A percentile compares a stretch with the other conserved stretches of the same genome.
Evolutionary conservation across 2,329 filamentous ascomycete genomes (phyloP).

Genomic region (Alternaria brassicae): DNA sequence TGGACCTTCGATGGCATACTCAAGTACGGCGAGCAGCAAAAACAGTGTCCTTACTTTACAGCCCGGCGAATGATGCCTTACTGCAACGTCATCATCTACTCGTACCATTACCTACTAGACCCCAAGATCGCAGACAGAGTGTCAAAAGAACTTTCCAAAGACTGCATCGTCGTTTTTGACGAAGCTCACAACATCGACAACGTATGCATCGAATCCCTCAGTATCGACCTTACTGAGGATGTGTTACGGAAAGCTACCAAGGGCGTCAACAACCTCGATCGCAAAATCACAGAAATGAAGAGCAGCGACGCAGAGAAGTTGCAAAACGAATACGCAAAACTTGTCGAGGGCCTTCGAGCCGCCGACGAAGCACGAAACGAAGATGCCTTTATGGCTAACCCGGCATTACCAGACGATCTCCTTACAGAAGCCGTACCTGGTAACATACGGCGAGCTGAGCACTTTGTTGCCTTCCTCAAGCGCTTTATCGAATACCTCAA

Average conservation of each 20-base stretch:
- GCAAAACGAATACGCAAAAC: slow-evolving; percentile 92
- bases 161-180: slow-evolving; percentile 98
- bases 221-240: slow-evolving; percentile 95
- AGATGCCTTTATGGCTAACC: slow-evolving; percentile 97
- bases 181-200: slow-evolving; percentile 99
- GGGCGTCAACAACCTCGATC: slow-evolving; percentile 88
- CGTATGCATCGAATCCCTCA: slow-evolving; percentile 96
- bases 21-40: slow-evolving; percentile 90
- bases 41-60: slow-evolving; percentile 98
- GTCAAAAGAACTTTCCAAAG: slow-evolving; percentile 93
- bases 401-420: slow-evolving; percentile 89
- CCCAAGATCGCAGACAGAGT: slow-evolving; percentile 97
- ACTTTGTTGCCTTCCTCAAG: slow-evolving; percentile 94
- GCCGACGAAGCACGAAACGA: slow-evolving; percentile 90
- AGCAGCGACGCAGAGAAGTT: slow-evolving; percentile 93
- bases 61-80: slow-evolving; percentile 98
- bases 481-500: slow-evolving; percentile 97
- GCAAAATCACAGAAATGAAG: slow-evolving; percentile 92
- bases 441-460: slow-evolving; percentile 93
- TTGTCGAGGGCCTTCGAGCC: slow-evolving; percentile 88
- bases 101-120: slow-evolving; percentile 96
- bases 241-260: slow-evolving; percentile 88
- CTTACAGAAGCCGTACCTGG: slow-evolving; percentile 95
- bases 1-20: slow-evolving; percentile 93
- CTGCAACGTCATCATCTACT: slow-evolving; percentile 99